Base-by-base conservation (phyloP, 2,329 filamentous ascomycete species). In the Fusarium pseudograminearum region DNA sequence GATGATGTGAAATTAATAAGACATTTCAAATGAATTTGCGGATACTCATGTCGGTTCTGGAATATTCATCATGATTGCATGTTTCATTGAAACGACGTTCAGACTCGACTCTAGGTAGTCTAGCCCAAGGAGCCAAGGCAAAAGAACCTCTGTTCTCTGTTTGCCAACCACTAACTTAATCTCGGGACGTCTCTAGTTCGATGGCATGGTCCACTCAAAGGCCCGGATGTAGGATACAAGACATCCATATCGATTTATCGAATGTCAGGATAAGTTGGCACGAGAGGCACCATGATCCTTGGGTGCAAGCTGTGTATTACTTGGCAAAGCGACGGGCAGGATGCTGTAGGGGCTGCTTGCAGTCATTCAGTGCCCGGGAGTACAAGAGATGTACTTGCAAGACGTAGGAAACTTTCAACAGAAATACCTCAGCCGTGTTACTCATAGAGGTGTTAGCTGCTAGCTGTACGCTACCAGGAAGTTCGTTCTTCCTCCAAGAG, bases 141-240 rank as follows among this genome's bases (percentile, higher is more conserved):
- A 55, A 70, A 57, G 53, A 64, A 59, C 62, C 50, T 63, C 41
- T 34, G 31, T 41, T 52, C 50, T 63, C 41, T 34, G 31, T 41
- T 52, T 65, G 46, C 46, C 46, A 64, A 59, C 47, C 59, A 71
- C 61, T 44, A 65, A 61, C 28, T 59, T 31, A 69, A 69, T 71
- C 45, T 61, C 52, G 55, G 65, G 47, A 65, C 33, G 41, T 55
- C 52, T 61, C 52, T 61, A 55, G 62, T 44, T 50, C 20, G 22
- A 42, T 31, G 42, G 38, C 38, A 34, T 38, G 57, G 54, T 16
- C 67, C 67, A 71, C 67, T 61, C 57, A 68, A 55, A 71, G 53
- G 53, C 61, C 67, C 45, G 50, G 58, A 52, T 52, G 40, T 45
- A 69, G 33, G 36, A 55, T 36, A 45, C 47, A 69, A 51, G 45